Conservation (phyloP, 352 stramenopile species). For the Discostella stelligera region DNA sequence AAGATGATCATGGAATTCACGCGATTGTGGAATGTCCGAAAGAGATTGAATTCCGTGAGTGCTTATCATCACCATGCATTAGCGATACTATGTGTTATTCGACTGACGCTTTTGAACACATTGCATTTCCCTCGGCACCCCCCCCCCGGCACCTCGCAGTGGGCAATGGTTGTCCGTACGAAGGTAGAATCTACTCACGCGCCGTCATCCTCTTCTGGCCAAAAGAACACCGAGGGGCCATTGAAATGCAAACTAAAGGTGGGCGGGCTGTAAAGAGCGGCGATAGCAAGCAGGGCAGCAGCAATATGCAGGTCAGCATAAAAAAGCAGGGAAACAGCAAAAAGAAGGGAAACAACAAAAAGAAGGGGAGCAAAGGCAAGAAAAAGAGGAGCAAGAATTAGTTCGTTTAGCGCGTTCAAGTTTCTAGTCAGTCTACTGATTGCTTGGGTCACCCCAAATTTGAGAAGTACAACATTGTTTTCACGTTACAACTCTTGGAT, state of each 20-base stretch:
- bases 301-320: neutral
- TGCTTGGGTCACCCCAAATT: too few relatives aligned
- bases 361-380: neutral
- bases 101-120: neutral
- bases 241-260: slow-evolving; percentile 20
- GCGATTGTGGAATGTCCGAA: slow-evolving; percentile 8
- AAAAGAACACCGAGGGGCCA: slow-evolving; percentile 11
- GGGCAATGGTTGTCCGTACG: slow-evolving; percentile 4
- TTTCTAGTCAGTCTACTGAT: too few relatives aligned
- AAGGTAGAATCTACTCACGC: slow-evolving; percentile 17
- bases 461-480: too few relatives aligned
- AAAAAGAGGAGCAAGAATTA: neutral
- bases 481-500: too few relatives aligned
- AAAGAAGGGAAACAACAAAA: neutral
- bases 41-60: slow-evolving; percentile 9
- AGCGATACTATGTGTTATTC: neutral
- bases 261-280: neutral
- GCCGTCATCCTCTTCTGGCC: slow-evolving; percentile 32
- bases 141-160: too few relatives aligned
- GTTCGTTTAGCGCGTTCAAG: neutral
- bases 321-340: neutral
- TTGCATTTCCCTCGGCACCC: neutral
- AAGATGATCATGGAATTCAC: slow-evolving; percentile 12
- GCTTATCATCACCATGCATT: neutral
- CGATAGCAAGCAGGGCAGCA: neutral